A percentile compares a stretch with the other conserved stretches of the same genome.
Conservation (phyloP, 495 filamentous ascomycete species). For the Podospora didyma region DNA sequence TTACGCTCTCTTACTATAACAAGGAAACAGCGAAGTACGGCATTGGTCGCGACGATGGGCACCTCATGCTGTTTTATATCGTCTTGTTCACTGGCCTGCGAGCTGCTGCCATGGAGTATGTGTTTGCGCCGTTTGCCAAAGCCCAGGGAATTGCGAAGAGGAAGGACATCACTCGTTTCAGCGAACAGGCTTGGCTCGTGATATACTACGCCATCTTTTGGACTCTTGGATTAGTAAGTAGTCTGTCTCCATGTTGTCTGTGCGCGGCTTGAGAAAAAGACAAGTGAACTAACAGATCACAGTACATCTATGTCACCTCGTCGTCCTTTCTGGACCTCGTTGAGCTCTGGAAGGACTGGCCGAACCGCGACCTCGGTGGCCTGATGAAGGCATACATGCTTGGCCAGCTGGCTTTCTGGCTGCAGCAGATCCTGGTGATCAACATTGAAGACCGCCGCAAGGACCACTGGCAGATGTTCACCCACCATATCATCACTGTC, state of each 20-base stretch:
- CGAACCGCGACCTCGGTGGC: slow-evolving; percentile 64
- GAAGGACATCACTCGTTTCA: slow-evolving; percentile 75
- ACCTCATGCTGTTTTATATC: slow-evolving; percentile 74
- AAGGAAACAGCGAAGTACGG: slow-evolving; percentile 60
- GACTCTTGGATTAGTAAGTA: slow-evolving; percentile 79
- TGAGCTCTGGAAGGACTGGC: slow-evolving; percentile 82
- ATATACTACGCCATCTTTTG: slow-evolving; percentile 78
- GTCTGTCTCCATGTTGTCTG: slow-evolving; percentile 5
- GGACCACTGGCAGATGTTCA: slow-evolving; percentile 93
- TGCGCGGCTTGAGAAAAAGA: background rate
- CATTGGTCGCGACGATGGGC: slow-evolving; percentile 73
- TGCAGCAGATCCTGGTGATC: slow-evolving; percentile 91
- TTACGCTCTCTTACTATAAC: slow-evolving; percentile 79
- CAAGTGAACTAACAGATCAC: slow-evolving; percentile 19
- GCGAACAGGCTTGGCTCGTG: slow-evolving; percentile 88
- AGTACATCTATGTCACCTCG: slow-evolving; percentile 81
- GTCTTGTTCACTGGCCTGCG: slow-evolving; percentile 82
- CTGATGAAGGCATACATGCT: slow-evolving; percentile 88
- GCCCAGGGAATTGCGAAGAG: slow-evolving; percentile 61
- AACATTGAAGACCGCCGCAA: slow-evolving; percentile 92
- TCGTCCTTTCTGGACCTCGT: slow-evolving; percentile 72
- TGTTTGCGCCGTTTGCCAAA: slow-evolving; percentile 72
- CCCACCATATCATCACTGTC: slow-evolving; percentile 88
- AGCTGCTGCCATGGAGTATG: slow-evolving; percentile 79
- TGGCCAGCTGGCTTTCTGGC: slow-evolving; percentile 85